Base-by-base conservation (phyloP, 78 protist genomes). In the Blattamonas nauphoetae region DNA sequence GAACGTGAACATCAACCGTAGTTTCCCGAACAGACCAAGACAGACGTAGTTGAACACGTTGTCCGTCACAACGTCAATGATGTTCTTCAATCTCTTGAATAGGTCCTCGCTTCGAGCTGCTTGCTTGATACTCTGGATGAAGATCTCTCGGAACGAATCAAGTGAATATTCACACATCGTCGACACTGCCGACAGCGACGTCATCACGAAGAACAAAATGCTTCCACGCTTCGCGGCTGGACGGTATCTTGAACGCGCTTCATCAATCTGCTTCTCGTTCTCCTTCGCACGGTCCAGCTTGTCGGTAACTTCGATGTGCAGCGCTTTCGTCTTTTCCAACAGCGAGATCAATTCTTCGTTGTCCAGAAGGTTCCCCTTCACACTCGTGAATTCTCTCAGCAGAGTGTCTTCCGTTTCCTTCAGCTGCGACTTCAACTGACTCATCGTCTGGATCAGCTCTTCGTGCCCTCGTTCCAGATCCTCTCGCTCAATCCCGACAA, bases 161-260 rank as follows among this genome's bases (percentile, higher is more conserved):
- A 96, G 91, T 32, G 97, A 94, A 88, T 91, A 92, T 89, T 94
- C 96, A 89, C 95, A 96, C 96, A 94, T 94, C 41, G 86, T 1
- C 84, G 83, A 88, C 85, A 96, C 88, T 11, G 88, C 89, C 3
- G 91, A 42, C 77, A 96, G 87, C 21, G 79, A 36, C 0, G 91
- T 0, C 84, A 96, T 83, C 35, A 45, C 91, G 82, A 94, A 94
- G 95, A 93, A 96, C 44, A 96, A 91, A 71, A 91, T 89, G 4
- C 96, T 45, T 42, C 97, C 98, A 4, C 98, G 90, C 84, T 81
- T 88, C 2, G 97, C 97, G 3, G 83, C 95, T 1, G 94, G 93
- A 0, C 90, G 91, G 88, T 94, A 96, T 6, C 33, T 1, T 42
- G 3, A 44, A 11, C 96, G 86, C 1, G 91, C 83, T 42, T 21